Base-by-base conservation (phyloP, 2,329 filamentous ascomycete genomes). In the Diaporthe ampelina region DNA sequence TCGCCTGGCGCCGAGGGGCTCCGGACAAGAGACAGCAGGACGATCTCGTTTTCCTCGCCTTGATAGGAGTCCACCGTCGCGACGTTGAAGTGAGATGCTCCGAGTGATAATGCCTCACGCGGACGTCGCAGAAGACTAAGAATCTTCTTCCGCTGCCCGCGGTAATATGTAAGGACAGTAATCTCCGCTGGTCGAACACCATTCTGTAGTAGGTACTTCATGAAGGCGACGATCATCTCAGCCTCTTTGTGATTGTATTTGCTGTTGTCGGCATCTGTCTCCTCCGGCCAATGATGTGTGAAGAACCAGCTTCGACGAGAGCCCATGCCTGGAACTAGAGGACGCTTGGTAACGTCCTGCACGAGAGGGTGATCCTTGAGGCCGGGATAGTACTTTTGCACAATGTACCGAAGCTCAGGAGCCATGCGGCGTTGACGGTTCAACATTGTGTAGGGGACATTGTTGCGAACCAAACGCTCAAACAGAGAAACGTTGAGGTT, bases 41-140 rank as follows among this genome's bases (percentile, higher is more conserved):
- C 87, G 11, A 98, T 86, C 32, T 95, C 93, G 76, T 97, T 98
- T 80, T 98, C 95, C 78, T 98, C 95, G 17, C 95, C 95, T 81
- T 98, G 95, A 79, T 96, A 98, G 0, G 93, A 94, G 79, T 98
- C 95, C 0, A 98, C 94, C 0, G 95, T 98, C 45, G 91, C 90
- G 1, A 97, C 92, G 2, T 92, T 92, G 78, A 89, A 79, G 58
- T 76, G 70, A 68, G 52, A 3, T 80, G 81, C 9, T 80, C 79
- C 26, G 79, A 76, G 50, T 52, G 83, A 70, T 70, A 79, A 58
- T 48, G 78, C 56, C 52, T 84, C 80, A 24, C 79, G 77, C 15
- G 48, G n/a, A 13, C n/a, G 48, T 24, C 83, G 81, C 4, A 92
- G 81, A 8, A 84, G 81, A 19, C 84, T 85, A 0, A 91, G 78